Percentiles rank a stretch among this genome's conserved stretches.
These are phyloP conservation scores for Fusarium sororula DNA, from an alignment of 2,329 filamentous ascomycete genomes.

Conservation along the genomic window DNA sequence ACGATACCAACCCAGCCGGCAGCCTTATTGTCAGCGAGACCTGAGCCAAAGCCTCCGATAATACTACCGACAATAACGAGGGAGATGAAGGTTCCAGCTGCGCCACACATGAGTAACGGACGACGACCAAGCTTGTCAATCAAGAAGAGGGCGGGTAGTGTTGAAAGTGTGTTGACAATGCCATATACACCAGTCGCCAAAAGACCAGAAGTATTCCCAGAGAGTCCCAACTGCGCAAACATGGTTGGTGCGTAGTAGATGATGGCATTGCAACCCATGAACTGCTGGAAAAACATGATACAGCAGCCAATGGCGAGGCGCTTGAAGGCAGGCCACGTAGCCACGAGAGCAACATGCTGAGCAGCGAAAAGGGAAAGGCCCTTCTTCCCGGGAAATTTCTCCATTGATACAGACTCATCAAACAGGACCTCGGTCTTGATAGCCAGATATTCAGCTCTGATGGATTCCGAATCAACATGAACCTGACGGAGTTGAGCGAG, in stretches of 20 bases:
- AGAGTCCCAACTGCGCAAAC: constrained; percentile 48
- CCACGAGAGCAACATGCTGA: not conserved
- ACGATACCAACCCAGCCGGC: constrained; percentile 68
- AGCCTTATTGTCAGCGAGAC: constrained; percentile 48
- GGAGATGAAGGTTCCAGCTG: constrained; percentile 70
- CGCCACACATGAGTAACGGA: constrained; percentile 70
- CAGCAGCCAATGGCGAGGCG: constrained; percentile 56
- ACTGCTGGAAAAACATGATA: constrained; percentile 66
- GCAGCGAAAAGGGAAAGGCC: constrained; percentile 47
- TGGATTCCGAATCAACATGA: constrained; percentile 26
- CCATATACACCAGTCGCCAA: constrained; percentile 67
- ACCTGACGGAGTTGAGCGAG: constrained; percentile 37
- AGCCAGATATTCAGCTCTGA: constrained; percentile 38
- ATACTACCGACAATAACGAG: constrained; percentile 62
- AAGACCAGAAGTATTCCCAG: constrained; percentile 54
- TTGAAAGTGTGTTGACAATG: constrained; percentile 61
- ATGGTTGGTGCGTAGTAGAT: constrained; percentile 66
- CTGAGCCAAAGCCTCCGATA: constrained; percentile 55
- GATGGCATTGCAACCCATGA: constrained; percentile 52
- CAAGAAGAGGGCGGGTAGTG: constrained; percentile 55
- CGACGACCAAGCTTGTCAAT: constrained; percentile 68
- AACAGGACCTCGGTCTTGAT: constrained; percentile 40
- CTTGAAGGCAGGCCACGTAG: constrained; percentile 53
- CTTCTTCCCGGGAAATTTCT: constrained; percentile 45
- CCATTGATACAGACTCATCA: constrained; percentile 39